These are phyloP conservation scores for Hibiscus tridactylites DNA, from an alignment of 345 rosid genomes.

Conservation along the genomic window DNA sequence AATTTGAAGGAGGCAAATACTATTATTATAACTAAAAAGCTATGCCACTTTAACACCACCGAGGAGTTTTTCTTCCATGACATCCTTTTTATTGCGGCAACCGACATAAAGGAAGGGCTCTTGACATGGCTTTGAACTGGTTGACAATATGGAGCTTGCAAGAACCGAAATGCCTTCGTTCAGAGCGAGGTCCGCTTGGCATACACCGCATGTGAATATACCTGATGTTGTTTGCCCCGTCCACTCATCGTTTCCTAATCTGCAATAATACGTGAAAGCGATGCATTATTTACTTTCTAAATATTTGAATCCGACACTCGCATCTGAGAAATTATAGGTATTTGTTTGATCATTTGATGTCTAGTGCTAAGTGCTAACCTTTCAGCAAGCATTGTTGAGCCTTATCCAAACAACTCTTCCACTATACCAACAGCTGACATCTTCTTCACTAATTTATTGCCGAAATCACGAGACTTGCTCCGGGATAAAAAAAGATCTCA, in stretches of 20 bases:
- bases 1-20: constrained; percentile 16
- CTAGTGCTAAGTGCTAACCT: constrained; percentile 33
- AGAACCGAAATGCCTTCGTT: constrained; percentile 78
- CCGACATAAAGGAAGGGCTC: constrained; percentile 79
- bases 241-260: constrained; percentile 50
- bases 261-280: constrained; percentile 17
- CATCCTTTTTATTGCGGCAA: constrained; percentile 77
- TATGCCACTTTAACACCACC: constrained; percentile 63
- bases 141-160: constrained; percentile 65
- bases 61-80: constrained; percentile 89
- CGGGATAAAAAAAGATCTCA: constrained; percentile 44
- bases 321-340: neutral
- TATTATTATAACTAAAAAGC: constrained; percentile 2
- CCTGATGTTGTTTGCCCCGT: constrained; percentile 39
- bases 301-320: neutral
- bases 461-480: constrained; percentile 46
- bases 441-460: constrained; percentile 50
- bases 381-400: constrained; percentile 88
- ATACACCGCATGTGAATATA: constrained; percentile 68
- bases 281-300: neutral
- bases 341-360: too few species aligned
- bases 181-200: constrained; percentile 73
- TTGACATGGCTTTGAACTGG: constrained; percentile 73
- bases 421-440: constrained; percentile 63
- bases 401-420: constrained; percentile 94